Evolutionary conservation across 2,329 filamentous ascomycete genomes (phyloP), one percentile per base, ranked within the genome.

Genomic region (Exserohilum turcica): DNA sequence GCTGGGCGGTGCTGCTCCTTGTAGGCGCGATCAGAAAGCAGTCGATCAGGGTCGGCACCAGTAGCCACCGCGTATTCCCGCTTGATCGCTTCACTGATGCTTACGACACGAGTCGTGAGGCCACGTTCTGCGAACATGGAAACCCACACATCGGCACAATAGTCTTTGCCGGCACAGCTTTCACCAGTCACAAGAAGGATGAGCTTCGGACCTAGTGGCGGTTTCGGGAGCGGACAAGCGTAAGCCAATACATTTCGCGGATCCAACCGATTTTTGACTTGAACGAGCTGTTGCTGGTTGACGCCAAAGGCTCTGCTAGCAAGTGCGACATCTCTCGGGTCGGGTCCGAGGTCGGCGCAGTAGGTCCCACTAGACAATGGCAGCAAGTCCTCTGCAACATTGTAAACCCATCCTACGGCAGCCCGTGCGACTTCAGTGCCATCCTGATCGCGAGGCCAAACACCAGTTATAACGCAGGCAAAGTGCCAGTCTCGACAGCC

Each of bases 401-500:
- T 55, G 64, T 87, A 87, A 15, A 87, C 85, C 85, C 85, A 88
- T 4, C 64, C 48, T 3, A 81, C 65, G 2, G 70, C 75, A 49
- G 64, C 65, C 55, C 53, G 72, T 56, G 80, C 74, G 9, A 57
- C 35, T 39, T 74, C 68, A 0, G 76, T 80, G 37, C 66, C 77
- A 57, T 85, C 82, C 67, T 82, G 66, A 8, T 81, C 74, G 13
- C 83, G 80, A 2, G 76, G 75, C 85, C 85, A 88, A 52, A 86
- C 80, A 21, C 82, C 84, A 5, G 84, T 87, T 36, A 88, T 64
- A 4, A 87, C 82, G 60, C 85, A 88, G 39, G 84, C 85, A 73
- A 82, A 87, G 28, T 83, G 77, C 85, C 84, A 88, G 66, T 84
- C 78, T 70, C 85, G 81, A 74, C 81, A 86, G 38, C 85, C 84